Evolutionary conservation across 306 rosid genomes (phyloP), one percentile per base, ranked within the genome.

Genomic region (Ormosia semicastrata): DNA sequence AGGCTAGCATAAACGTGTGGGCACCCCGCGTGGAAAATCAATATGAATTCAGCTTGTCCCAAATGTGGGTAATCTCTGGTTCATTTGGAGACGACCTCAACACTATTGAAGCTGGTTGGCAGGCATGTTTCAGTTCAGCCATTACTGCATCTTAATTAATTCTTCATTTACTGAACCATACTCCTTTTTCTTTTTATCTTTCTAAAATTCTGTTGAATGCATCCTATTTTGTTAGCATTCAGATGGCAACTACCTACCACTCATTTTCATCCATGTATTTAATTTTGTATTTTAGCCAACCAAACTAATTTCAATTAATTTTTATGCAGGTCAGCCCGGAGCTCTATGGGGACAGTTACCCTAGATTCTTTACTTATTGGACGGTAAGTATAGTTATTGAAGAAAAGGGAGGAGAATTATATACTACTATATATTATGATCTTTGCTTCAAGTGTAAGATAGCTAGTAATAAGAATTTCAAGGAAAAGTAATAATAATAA

Each of bases 101-200:
- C 86, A 93, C 99, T 49, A 93, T 96, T 85, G 99, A 96, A 89
- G 98, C 98, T 83, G 99, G 99, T 73, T 96, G 99, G 99, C 99
- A 96, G 99, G 99, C 73, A 85, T 50, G 73, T 73, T 54, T 76
- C 49, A 15, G 49, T 76, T 73, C 65, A 60, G 0, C 80, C 79
- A 69, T 76, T 73, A 68, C 67, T 80, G 7, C 84, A 86, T 40
- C 70, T 54, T 77, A 52, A 69, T 63, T 49, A 11, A 36, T 73
- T 69, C 57, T 60, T 75, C 65, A 41, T 43, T 53, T 36, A 59
- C 66, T 52, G 1, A 69, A 77, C 3, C 30, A 29, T 8, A 34
- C 30, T 12, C 53, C 34, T 69, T 69, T 50, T 39, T 50, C 17
- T 37, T 41, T 43, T 46, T 2, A 24, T 12, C 17, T 64, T 73